A percentile compares a stretch with the other conserved stretches of the same genome.
Conservation (phyloP, 208 protist genomes). For the Wallacemonas sp. region DNA sequence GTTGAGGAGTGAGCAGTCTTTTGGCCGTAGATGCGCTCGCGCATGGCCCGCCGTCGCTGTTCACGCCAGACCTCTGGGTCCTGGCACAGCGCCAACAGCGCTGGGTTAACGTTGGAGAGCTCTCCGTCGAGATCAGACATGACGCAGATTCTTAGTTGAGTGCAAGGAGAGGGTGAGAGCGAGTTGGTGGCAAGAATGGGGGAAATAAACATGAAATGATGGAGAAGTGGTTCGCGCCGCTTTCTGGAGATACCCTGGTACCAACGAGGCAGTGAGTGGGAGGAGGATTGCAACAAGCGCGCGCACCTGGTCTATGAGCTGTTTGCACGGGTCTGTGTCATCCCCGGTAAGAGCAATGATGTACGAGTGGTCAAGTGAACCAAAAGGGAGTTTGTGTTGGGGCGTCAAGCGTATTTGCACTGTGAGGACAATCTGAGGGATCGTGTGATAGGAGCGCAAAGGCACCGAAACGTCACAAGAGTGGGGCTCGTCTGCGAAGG, state of each 20-base stretch:
- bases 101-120: slow-evolving; percentile 66
- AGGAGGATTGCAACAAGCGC: too few relatives aligned
- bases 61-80: slow-evolving; percentile 72
- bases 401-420: too few relatives aligned
- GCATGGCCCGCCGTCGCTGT: slow-evolving; percentile 70
- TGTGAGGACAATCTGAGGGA: too few relatives aligned
- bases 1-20: background rate
- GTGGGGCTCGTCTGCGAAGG: too few relatives aligned
- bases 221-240: too few relatives aligned
- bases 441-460: too few relatives aligned
- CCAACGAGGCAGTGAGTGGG: too few relatives aligned
- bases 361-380: background rate
- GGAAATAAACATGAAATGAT: background rate
- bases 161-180: background rate
- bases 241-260: too few relatives aligned
- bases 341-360: too few relatives aligned
- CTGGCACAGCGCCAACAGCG: slow-evolving; percentile 57
- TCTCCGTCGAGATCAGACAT: slow-evolving; percentile 63
- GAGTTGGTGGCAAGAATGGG: background rate
- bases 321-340: too few relatives aligned
- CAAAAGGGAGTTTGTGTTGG: background rate
- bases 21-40: slow-evolving; percentile 58
- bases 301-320: too few relatives aligned
- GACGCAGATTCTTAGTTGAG: background rate
- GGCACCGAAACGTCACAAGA: too few relatives aligned